Evolutionary conservation across 306 rosid species (phyloP), one percentile per base, ranked within the genome.

Genomic region (Hylodesmum podocarpum): DNA sequence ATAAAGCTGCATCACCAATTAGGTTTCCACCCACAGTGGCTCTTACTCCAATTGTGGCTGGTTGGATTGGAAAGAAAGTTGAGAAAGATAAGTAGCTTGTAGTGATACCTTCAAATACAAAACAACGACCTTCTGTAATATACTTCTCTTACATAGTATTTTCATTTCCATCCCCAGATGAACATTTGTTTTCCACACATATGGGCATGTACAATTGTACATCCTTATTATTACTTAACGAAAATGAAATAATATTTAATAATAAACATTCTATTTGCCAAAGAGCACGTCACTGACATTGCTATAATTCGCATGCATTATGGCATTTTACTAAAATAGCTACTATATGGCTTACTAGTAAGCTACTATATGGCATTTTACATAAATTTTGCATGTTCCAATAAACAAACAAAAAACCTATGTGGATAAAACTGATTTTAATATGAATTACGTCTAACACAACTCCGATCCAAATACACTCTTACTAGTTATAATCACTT

Each of bases 21-120:
- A 90, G 97, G 86, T 95, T 90, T 82, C 98, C 98, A 75, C 97
- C 97, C 2, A 95, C 97, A 0, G 98, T 92, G 0, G 97, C 98
- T 75, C 96, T 92, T 59, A 95, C 98, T 75, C 93, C 98, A 31
- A 73, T 95, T 22, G 96, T 92, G 31, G 98, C 98, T 11, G 55
- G 87, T 63, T 95, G 98, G 97, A 92, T 92, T 21, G 97, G 96
- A 50, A 92, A 88, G 88, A 92, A 86, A 55, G 91, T 75, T 15
- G 91, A 88, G 1, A 84, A 89, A 73, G 86, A 79, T 63, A 80
- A 86, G 59, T 87, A 90, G 76, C 40, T 57, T 54, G 37, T 80
- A 46, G 68, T 29, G 18, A n/a, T 29, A 24, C 46, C 66, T 19
- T 54, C 71, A 43, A 49, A 61, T 33, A 43, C 51, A 61, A 68